A percentile compares a stretch with the other conserved stretches of the same genome.
phyloP scores from a whole-genome alignment of 2,329 filamentous ascomycete species.

The Xylaria multiplex region DNA sequence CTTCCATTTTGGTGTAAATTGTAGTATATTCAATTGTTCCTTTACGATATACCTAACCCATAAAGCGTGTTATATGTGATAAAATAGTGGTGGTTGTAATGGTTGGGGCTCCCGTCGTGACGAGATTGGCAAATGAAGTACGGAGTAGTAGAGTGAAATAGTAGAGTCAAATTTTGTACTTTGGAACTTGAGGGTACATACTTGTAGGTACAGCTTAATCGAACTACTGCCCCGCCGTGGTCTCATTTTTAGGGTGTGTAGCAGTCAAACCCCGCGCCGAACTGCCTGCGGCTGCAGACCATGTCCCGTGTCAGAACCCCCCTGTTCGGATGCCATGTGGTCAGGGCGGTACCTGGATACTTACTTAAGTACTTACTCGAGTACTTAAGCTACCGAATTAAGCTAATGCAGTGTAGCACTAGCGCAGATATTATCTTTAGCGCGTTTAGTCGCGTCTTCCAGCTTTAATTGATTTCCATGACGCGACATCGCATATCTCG shows the following conservation, averaged over 20 bases:
- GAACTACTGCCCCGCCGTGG: slow-evolving; percentile 17
- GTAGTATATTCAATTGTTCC: too few relatives aligned
- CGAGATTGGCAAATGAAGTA: neutral
- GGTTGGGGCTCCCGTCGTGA: neutral
- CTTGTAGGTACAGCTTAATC: neutral
- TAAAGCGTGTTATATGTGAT: neutral
- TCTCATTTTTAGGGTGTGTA: too few relatives aligned
- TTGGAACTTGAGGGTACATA: neutral
- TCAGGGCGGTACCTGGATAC: too few relatives aligned
- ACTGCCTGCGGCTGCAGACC: too few relatives aligned
- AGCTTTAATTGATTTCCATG: slow-evolving; percentile 46
- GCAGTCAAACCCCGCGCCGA: neutral
- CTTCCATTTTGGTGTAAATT: too few relatives aligned
- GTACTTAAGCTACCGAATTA: too few relatives aligned
- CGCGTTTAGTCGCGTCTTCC: slow-evolving; percentile 46
- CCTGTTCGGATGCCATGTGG: too few relatives aligned
- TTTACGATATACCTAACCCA: too few relatives aligned
- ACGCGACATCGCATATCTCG: slow-evolving; percentile 37
- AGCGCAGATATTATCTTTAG: slow-evolving; percentile 18
- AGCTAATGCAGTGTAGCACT: neutral
- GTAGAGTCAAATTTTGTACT: slow-evolving; percentile 18
- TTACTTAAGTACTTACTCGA: too few relatives aligned
- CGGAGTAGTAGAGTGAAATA: neutral
- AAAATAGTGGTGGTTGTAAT: neutral
- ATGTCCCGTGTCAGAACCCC: too few relatives aligned